phyloP scores from a whole-genome alignment of 208 protist species.

The Polymyxa betae region DNA sequence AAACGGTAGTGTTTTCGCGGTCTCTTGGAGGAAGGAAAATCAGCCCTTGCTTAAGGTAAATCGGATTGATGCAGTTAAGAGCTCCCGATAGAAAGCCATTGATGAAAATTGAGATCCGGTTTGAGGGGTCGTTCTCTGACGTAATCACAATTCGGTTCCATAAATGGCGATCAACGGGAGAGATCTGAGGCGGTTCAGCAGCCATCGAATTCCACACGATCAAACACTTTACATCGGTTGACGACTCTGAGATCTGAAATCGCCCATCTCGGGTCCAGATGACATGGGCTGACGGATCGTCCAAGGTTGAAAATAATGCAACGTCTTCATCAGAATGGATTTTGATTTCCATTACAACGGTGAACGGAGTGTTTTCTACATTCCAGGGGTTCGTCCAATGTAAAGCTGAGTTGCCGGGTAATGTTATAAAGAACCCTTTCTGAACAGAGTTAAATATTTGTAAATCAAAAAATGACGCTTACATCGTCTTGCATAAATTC shows the following conservation, averaged over 20 bases:
- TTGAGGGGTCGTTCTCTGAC: not conserved
- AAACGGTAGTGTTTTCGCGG: not conserved
- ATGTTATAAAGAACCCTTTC: too few relatives aligned
- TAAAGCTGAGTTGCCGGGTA: too few relatives aligned
- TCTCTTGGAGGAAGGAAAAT: not conserved
- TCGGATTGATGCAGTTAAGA: not conserved
- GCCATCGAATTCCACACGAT: not conserved
- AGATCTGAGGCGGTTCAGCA: not conserved
- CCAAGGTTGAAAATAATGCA: not conserved
- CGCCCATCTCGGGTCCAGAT: not conserved
- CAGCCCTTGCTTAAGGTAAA: not conserved
- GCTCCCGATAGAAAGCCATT: not conserved
- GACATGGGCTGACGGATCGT: not conserved
- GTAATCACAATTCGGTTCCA: slow-evolving; percentile 9
- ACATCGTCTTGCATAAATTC: not conserved
- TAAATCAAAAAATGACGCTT: slow-evolving; percentile 10
- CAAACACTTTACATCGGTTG: not conserved
- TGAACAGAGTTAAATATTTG: too few relatives aligned
- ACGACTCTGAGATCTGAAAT: not conserved
- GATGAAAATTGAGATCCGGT: not conserved
- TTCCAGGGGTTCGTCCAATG: not conserved
- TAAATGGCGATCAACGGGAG: not conserved
- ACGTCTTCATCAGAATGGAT: not conserved
- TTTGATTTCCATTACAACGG: not conserved
- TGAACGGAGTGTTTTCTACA: not conserved